These are phyloP conservation scores for Hypomyces rosellus DNA, from an alignment of 2,329 filamentous ascomycete species.

Conservation along the genomic window DNA sequence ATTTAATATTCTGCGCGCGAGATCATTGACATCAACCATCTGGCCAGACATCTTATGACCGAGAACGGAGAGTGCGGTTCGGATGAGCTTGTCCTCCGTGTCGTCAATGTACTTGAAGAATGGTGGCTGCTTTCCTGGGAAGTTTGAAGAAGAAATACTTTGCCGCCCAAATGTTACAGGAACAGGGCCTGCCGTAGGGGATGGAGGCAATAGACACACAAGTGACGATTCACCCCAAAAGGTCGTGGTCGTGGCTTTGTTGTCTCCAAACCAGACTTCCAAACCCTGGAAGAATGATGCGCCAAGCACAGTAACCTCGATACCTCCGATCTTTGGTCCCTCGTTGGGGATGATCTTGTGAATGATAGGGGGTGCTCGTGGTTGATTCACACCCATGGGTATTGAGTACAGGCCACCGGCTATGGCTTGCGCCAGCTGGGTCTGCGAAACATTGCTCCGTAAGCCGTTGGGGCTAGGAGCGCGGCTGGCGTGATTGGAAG, in stretches of 20 bases:
- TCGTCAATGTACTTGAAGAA: conserved; percentile 71
- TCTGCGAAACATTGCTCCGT: conserved; percentile 34
- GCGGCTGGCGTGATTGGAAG: conserved; percentile 68
- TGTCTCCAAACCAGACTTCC: conserved; percentile 75
- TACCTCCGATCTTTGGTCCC: conserved; percentile 75
- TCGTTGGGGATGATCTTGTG: conserved; percentile 79
- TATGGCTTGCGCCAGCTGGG: conserved; percentile 42
- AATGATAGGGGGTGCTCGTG: conserved; percentile 53
- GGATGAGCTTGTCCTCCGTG: conserved; percentile 61
- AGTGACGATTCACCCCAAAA: conserved; percentile 77
- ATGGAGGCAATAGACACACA: conserved; percentile 71
- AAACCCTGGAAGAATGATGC: conserved; percentile 70
- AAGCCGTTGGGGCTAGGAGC: conserved; percentile 64
- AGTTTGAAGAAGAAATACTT: conserved; percentile 31
- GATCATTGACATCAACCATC: conserved; percentile 53
- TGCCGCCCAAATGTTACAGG: conserved; percentile 62
- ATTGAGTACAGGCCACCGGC: conserved; percentile 45
- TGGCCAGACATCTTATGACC: conserved; percentile 59
- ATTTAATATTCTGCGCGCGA: conserved; percentile 55
- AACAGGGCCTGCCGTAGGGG: conserved; percentile 60
- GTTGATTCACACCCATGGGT: conserved; percentile 42
- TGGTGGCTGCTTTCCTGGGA: conserved; percentile 36
- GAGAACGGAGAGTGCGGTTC: conserved; percentile 59
- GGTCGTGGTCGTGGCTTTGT: conserved; percentile 62
- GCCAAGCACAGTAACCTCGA: conserved; percentile 80